Base-by-base conservation (phyloP, 2,329 filamentous ascomycete species). In the Exophiala lecanii-corni region DNA sequence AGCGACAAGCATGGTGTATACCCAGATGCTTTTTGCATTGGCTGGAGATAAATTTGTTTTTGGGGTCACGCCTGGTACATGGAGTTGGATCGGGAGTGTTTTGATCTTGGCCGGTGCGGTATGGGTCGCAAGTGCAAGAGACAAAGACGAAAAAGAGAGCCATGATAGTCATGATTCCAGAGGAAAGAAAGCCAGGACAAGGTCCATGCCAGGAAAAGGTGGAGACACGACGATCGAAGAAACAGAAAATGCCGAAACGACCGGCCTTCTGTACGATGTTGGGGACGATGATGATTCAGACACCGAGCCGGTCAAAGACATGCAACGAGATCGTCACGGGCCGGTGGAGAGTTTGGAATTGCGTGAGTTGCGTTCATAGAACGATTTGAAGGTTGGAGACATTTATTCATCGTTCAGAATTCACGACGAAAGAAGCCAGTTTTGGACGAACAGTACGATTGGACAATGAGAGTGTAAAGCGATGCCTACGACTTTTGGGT, bases 21-120 rank as follows among this genome's bases (percentile, higher is more conserved):
- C 74, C 34, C 79, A 84, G 59, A 83, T 85, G 79, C 63, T 85
- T 3, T 85, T 84, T 60, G 81, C 82, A 2, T 61, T 85, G 9
- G 67, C 71, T 3, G 79, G 80, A 46, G 82, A 86, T 59, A 77
- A 78, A 53, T 50, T 81, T 9, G 66, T 85, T 12, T 85, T 79
- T 67, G 75, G 77, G 2, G 74, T 73, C 12, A 76, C 72, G 5
- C 76, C 81, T 1, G 73, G 73, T 6, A 59, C 67, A 15, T 62
- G 78, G 53, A 81, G 77, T 45, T 77, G 81, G 54, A 61, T 75
- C 2, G 82, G 82, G 2, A 81, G 76, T 9, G 74, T 67, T 16
- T 58, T 85, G 49, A 85, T 86, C 50, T 59, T 85, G n/a, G 75
- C 74, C 0, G 77, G 77, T 49, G 81, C 80, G 2, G 67, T 85